Percentiles rank a stretch among this genome's conserved stretches.
These are phyloP conservation scores for Pichia ethanolica DNA, from an alignment of 805 yeast genomes.

Conservation along the genomic window DNA sequence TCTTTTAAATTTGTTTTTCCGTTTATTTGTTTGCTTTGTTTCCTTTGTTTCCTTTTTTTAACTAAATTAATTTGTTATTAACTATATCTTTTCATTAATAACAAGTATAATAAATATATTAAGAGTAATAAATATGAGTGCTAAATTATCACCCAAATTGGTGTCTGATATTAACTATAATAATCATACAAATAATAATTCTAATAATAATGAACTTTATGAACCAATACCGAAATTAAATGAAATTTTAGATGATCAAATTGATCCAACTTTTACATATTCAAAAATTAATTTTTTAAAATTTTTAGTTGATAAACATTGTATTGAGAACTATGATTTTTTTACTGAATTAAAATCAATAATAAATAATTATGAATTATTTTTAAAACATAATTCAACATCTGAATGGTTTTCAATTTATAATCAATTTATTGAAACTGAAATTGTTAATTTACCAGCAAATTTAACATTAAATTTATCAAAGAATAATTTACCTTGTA, in stretches of 20 bases:
- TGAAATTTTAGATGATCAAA: constrained; percentile 21
- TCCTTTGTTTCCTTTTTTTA: too few species aligned
- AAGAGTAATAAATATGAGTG: too few species aligned
- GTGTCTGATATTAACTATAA: too few species aligned
- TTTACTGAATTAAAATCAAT: constrained; percentile 21
- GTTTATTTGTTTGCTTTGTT: too few species aligned
- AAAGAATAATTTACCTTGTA: constrained; percentile 16
- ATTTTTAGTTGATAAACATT: constrained; percentile 26
- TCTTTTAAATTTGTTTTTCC: too few species aligned
- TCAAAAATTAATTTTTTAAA: constrained; percentile 23
- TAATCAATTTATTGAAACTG: constrained; percentile 23
- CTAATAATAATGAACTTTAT: too few species aligned
- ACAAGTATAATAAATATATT: too few species aligned
- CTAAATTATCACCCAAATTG: too few species aligned
- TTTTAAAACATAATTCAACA: background rate
- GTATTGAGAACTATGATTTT: constrained; percentile 31
- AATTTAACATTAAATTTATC: constrained; percentile 16
- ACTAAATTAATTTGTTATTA: too few species aligned
- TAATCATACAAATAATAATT: too few species aligned
- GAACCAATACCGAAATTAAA: constrained; percentile 21
- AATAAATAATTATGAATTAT: constrained; percentile 9
- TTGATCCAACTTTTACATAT: constrained; percentile 16
- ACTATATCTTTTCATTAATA: too few species aligned
- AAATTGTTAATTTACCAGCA: constrained; percentile 29
- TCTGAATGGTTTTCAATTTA: constrained; percentile 23